Conservation (phyloP, 2,329 filamentous ascomycete genomes). For the Trichophyton equinum region DNA sequence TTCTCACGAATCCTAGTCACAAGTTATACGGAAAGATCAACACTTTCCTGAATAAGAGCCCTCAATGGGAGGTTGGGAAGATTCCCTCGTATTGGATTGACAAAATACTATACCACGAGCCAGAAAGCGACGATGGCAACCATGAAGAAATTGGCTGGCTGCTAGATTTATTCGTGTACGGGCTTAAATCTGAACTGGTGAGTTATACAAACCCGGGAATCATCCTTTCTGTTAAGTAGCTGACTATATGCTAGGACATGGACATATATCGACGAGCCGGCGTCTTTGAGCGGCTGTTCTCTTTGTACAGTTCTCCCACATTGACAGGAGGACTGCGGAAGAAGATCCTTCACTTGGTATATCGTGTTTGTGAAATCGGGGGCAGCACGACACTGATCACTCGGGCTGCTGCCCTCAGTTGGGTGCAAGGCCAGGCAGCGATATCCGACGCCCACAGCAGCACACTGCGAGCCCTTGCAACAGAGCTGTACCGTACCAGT, state of each 20-base stretch:
- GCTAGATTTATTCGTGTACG: conserved; percentile 56
- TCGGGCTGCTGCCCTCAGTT: conserved; percentile 59
- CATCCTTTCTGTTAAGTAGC: neutral
- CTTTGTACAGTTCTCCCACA: conserved; percentile 55
- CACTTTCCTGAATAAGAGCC: conserved; percentile 64
- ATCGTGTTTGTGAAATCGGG: conserved; percentile 53
- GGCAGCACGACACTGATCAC: conserved; percentile 74
- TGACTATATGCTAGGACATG: conserved; percentile 27
- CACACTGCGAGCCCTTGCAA: conserved; percentile 44
- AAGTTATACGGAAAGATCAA: conserved; percentile 79
- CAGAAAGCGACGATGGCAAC: conserved; percentile 59
- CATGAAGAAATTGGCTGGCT: conserved; percentile 65
- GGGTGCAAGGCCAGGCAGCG: conserved; percentile 53
- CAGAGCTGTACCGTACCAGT: conserved; percentile 50
- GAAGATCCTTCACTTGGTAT: conserved; percentile 50
- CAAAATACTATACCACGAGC: conserved; percentile 60
- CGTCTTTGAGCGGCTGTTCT: conserved; percentile 64
- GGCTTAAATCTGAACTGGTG: conserved; percentile 45
- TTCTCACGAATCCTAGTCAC: conserved; percentile 66
- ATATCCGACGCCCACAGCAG: conserved; percentile 34
- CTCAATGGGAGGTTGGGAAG: conserved; percentile 54
- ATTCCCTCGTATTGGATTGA: conserved; percentile 50
- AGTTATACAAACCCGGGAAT: conserved; percentile 12
- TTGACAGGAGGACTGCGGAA: conserved; percentile 48
- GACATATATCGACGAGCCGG: conserved; percentile 42